These are phyloP conservation scores for Sinapis alba DNA, from an alignment of 441 rosid genomes.

Conservation along the genomic window DNA sequence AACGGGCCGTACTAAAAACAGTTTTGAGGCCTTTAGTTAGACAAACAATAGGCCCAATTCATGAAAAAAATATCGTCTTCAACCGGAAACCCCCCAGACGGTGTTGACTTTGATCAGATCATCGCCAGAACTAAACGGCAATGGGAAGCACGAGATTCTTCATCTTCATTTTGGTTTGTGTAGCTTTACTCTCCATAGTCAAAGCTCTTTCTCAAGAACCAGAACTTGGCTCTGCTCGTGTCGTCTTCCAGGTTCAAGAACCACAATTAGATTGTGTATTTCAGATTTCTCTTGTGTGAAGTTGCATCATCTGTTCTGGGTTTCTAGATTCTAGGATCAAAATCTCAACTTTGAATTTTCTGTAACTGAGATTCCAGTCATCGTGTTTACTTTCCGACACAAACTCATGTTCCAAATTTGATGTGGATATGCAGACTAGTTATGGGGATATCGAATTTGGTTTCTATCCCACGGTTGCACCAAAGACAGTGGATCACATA, in stretches of 20 bases:
- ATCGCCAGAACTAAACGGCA: constrained; percentile 15
- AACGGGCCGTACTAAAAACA: constrained; percentile 7
- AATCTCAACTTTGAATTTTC: not conserved
- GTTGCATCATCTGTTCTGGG: not conserved
- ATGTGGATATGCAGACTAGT: constrained; percentile 56
- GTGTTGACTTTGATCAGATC: constrained; percentile 43
- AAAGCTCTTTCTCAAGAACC: constrained; percentile 54
- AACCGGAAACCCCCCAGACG: constrained; percentile 18
- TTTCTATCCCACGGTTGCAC: constrained; percentile 81
- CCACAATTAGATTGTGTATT: not conserved
- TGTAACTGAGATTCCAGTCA: not conserved
- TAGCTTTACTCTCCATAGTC: constrained; percentile 32
- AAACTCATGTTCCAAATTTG: not conserved
- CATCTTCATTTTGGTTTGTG: constrained; percentile 29
- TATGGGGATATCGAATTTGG: constrained; percentile 95
- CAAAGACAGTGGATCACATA: constrained; percentile 82
- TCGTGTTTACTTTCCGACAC: not conserved
- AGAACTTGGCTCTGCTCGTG: constrained; percentile 74
- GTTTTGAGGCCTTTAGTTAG: not conserved
- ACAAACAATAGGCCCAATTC: constrained; percentile 22
- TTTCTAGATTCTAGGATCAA: not conserved
- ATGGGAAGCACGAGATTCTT: constrained; percentile 33
- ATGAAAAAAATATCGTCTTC: constrained; percentile 13
- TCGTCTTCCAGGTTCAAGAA: constrained; percentile 77
- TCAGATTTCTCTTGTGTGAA: not conserved